These are phyloP conservation scores for Neurospora terricola DNA, from an alignment of 495 filamentous ascomycete species.

Conservation along the genomic window DNA sequence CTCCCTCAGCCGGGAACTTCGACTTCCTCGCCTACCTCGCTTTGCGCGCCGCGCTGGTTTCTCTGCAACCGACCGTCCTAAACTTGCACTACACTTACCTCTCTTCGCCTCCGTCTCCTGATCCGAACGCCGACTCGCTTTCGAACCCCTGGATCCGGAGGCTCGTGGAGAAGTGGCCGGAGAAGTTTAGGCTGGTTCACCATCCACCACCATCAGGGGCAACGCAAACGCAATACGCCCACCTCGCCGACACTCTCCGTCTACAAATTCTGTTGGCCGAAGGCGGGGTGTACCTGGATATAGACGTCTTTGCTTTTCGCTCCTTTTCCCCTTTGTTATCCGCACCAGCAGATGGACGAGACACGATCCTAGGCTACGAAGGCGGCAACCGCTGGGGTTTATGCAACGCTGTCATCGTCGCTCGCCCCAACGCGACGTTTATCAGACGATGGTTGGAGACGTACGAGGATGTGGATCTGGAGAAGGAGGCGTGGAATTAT, in stretches of 20 bases:
- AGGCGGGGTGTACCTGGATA: constrained; percentile 38
- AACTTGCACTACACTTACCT: constrained; percentile 39
- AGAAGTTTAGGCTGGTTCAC: constrained; percentile 31
- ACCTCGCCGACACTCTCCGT: constrained; percentile 36
- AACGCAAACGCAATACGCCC: too few species aligned
- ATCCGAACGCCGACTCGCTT: constrained; percentile 25
- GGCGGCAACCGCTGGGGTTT: constrained; percentile 37
- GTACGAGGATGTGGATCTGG: constrained; percentile 28
- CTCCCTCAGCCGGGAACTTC: constrained; percentile 28
- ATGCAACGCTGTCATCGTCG: constrained; percentile 37
- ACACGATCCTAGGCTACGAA: constrained; percentile 35
- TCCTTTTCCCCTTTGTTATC: constrained; percentile 24
- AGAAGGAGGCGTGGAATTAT: constrained; percentile 35
- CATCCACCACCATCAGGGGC: constrained; percentile 17
- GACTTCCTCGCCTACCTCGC: constrained; percentile 38
- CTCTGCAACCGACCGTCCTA: constrained; percentile 30
- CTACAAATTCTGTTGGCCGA: constrained; percentile 29
- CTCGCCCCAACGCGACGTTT: constrained; percentile 31
- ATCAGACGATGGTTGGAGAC: constrained; percentile 32
- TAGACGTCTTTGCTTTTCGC: constrained; percentile 32
- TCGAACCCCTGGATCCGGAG: constrained; percentile 34
- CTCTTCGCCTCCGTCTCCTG: constrained; percentile 25
- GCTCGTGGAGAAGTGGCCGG: constrained; percentile 10
- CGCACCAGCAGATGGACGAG: constrained; percentile 22
- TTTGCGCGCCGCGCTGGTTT: constrained; percentile 32